Conservation (phyloP, 2,329 filamentous ascomycete genomes). For the Exophiala spinifera region DNA sequence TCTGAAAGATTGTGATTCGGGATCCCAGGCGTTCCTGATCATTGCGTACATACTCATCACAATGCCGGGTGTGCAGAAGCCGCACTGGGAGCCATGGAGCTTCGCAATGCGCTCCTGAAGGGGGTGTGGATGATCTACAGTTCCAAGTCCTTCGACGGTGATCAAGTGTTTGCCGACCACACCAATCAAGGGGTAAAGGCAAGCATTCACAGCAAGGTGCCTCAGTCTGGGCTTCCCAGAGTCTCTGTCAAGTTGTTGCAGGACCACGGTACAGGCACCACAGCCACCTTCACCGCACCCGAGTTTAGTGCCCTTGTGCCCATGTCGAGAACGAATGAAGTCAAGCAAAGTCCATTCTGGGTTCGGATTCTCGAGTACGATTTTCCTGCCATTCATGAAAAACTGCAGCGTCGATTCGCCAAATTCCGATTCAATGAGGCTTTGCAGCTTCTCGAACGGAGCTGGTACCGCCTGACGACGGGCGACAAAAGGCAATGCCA, state of each 20-base stretch:
- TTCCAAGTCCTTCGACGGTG: slow-evolving; percentile 93
- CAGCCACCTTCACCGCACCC: slow-evolving; percentile 96
- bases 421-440: neutral
- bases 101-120: slow-evolving; percentile 90
- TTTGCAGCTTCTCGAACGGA: neutral
- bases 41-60: slow-evolving; percentile 96
- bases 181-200: slow-evolving; percentile 85
- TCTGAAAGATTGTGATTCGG: slow-evolving; percentile 55
- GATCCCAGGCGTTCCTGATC: slow-evolving; percentile 72
- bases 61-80: slow-evolving; percentile 96
- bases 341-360: slow-evolving; percentile 90
- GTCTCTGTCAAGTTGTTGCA: slow-evolving; percentile 89
- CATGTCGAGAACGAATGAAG: slow-evolving; percentile 79
- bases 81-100: slow-evolving; percentile 87
- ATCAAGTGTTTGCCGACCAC: slow-evolving; percentile 97
- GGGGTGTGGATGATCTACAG: slow-evolving; percentile 80
- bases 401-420: slow-evolving; percentile 54
- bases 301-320: slow-evolving; percentile 91
- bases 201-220: slow-evolving; percentile 95
- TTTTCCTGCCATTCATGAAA: slow-evolving; percentile 90
- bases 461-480: neutral
- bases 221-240: slow-evolving; percentile 74
- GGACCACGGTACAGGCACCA: slow-evolving; percentile 88
- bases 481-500: neutral
- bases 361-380: slow-evolving; percentile 80